Percentiles rank a stretch among this genome's conserved stretches.
Conservation (phyloP, 352 stramenopile species). For the Globisporangium alternatum region DNA sequence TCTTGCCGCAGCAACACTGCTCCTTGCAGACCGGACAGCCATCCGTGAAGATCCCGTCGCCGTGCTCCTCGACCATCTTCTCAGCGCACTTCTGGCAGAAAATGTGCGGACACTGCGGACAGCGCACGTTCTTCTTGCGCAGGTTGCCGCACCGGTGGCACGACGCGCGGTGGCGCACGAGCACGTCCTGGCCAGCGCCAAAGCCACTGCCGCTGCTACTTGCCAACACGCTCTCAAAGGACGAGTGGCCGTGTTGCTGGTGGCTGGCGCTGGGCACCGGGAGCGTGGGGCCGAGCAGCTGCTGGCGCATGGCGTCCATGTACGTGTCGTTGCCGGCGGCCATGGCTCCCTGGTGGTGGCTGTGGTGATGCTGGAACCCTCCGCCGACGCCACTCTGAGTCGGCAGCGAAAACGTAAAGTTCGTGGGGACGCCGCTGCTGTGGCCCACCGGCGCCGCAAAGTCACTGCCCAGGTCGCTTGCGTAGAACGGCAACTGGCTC, state of each 20-base stretch:
- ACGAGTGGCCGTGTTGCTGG: neutral
- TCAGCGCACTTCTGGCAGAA: conserved; percentile 88
- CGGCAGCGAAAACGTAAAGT: conserved; percentile 21
- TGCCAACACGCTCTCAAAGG: neutral
- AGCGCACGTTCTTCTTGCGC: conserved; percentile 86
- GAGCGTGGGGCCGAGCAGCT: conserved; percentile 12
- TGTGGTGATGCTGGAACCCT: conserved; percentile 9
- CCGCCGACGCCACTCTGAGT: conserved; percentile 5
- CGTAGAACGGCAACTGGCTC: conserved; percentile 24
- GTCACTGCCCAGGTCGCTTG: conserved; percentile 19
- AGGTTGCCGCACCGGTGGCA: conserved; percentile 88
- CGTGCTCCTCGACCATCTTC: conserved; percentile 89
- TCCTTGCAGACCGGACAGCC: conserved; percentile 88
- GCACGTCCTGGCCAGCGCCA: conserved; percentile 23
- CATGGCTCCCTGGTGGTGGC: neutral
- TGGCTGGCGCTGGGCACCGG: neutral
- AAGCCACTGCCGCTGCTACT: conserved; percentile 3
- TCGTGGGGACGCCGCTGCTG: conserved; percentile 17
- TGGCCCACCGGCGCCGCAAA: conserved; percentile 5
- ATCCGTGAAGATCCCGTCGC: conserved; percentile 64
- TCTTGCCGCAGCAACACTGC: conserved; percentile 86
- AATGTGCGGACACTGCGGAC: conserved; percentile 82
- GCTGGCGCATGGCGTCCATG: conserved; percentile 21
- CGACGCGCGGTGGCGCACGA: conserved; percentile 75
- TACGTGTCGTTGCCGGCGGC: conserved; percentile 10